These are phyloP conservation scores for Ustilago shanxiensis DNA, from an alignment of 1,284 basidiomycete species.

Conservation along the genomic window DNA sequence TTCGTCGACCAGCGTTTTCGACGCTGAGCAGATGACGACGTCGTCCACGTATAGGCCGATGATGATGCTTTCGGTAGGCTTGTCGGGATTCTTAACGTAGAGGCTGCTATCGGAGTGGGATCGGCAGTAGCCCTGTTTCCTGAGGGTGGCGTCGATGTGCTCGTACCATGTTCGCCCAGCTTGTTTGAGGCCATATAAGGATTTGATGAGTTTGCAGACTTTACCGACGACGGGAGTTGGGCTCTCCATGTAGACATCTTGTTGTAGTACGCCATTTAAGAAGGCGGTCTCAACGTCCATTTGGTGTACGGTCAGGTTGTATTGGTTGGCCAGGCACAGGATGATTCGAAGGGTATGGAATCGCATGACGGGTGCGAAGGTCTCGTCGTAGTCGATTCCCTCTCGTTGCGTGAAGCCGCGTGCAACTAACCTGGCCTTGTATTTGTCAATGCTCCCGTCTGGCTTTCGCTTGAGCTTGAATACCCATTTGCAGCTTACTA, in stretches of 20 bases:
- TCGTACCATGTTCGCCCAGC: not conserved
- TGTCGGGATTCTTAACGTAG: not conserved
- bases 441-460: not conserved
- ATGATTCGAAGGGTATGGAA: not conserved
- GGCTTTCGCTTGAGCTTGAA: not conserved
- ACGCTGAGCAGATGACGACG: not conserved
- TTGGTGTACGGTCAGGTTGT: too few relatives aligned
- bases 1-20: not conserved
- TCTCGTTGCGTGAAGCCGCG: not conserved
- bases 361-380: not conserved
- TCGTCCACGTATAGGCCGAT: not conserved
- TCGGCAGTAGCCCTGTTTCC: not conserved
- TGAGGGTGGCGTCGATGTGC: not conserved
- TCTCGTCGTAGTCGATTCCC: not conserved
- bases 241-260: too few relatives aligned
- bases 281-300: too few relatives aligned
- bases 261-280: too few relatives aligned
- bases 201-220: too few relatives aligned
- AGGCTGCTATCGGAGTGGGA: not conserved
- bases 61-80: not conserved
- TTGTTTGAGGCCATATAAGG: too few relatives aligned
- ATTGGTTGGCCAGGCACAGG: not conserved
- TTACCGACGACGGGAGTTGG: too few relatives aligned
- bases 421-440: not conserved
- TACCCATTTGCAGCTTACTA: not conserved